A percentile compares a stretch with the other conserved stretches of the same genome.
Conservation (phyloP, 257 asterid species). For the Echium plantagineum region DNA sequence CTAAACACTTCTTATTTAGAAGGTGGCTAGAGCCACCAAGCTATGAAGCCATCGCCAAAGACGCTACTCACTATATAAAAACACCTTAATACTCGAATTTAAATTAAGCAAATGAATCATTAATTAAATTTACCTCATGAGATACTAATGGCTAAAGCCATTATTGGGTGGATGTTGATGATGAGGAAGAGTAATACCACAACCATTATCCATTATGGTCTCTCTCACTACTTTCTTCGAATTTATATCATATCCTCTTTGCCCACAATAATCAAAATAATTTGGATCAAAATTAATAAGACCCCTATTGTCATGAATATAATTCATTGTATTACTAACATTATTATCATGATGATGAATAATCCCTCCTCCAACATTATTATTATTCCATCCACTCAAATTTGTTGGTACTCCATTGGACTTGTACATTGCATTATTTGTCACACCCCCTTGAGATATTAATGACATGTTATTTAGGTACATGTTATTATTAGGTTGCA, state of each 20-base stretch:
- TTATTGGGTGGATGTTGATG: slow-evolving; percentile 32
- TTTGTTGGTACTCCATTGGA: slow-evolving; percentile 11
- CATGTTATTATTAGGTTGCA: slow-evolving; percentile 13
- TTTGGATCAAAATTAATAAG: slow-evolving; percentile 17
- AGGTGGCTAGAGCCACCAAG: too few species aligned
- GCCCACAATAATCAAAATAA: slow-evolving; percentile 18
- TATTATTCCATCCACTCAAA: slow-evolving; percentile 37
- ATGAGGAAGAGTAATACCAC: slow-evolving; percentile 34
- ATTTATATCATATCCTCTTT: slow-evolving; percentile 24
- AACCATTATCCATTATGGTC: slow-evolving; percentile 15
- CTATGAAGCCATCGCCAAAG: too few species aligned
- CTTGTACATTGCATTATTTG: slow-evolving; percentile 19
- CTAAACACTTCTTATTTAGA: too few species aligned
- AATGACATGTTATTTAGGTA: slow-evolving; percentile 13
- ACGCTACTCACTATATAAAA: too few species aligned
- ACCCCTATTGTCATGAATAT: slow-evolving; percentile 22
- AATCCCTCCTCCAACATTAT: slow-evolving; percentile 4
- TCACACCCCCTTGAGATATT: slow-evolving; percentile 18
- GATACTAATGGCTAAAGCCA: slow-evolving; percentile 36
- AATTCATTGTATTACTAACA: slow-evolving; percentile 10
- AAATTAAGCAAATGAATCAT: too few species aligned
- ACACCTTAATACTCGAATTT: too few species aligned
- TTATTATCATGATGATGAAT: slow-evolving; percentile 7
- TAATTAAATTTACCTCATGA: neutral
- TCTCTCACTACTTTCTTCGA: slow-evolving; percentile 26